Base-by-base conservation (phyloP, 1,284 basidiomycete species). In the Moniliella sp. region DNA sequence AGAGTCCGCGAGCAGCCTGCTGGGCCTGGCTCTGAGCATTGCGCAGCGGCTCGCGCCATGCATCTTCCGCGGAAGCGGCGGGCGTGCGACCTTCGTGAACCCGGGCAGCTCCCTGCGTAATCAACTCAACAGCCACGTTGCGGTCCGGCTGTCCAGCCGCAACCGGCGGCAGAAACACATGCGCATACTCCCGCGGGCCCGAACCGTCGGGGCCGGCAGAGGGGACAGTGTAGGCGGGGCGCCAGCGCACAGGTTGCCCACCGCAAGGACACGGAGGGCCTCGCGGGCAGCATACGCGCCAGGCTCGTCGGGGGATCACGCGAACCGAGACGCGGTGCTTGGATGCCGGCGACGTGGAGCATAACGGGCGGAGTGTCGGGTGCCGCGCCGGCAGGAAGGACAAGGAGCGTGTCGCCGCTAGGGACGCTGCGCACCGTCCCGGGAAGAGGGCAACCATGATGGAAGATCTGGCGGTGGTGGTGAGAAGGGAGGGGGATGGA, bases 241-340 rank as follows among this genome's bases (percentile, higher is more conserved):
- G 68, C 62, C 83, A 84, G 1, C 72, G 67, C 50, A 84, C 70
- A 62, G 86, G 57, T 88, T 86, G 43, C 84, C 86, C 32, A 94
- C 81, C 12, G 75, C 68, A 32, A 83, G 65, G 23, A 73, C 66
- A 30, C 86, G 76, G 23, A 94, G 68, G 62, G 76, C 91, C 65
- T 94, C 88, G 50, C 88, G 76, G 26, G 83, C 75, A 54, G 86
- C 78, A 57, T 78, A n/a, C n/a, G n/a, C n/a, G n/a, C n/a, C n/a
- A n/a, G n/a, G n/a, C n/a, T n/a, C n/a, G n/a, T n/a, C n/a, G n/a
- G n/a, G n/a, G n/a, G n/a, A n/a, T n/a, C n/a, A n/a, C n/a, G n/a
- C n/a, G n/a, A n/a, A 14, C 50, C 50, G 17, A 54, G 39, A 16
- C 49, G 35, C 14, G 50, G 50, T 27, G 50, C 50, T 15, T 49